phyloP scores from a whole-genome alignment of 2,329 filamentous ascomycete genomes.

The Colletotrichum simmondsii region DNA sequence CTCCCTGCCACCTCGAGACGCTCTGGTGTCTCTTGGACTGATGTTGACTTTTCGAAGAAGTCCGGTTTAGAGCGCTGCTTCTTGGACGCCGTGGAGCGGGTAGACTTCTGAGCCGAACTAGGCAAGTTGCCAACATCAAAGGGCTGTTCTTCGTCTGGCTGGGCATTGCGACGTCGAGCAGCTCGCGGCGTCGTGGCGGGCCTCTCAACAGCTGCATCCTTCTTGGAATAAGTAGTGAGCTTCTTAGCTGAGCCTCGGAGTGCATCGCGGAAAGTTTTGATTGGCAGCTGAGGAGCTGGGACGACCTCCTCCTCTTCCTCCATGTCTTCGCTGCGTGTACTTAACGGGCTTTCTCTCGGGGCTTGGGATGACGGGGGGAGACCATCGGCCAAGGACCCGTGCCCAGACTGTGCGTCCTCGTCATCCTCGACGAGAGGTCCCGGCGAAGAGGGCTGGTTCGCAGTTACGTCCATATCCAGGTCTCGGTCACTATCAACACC shows the following conservation, averaged over 20 bases:
- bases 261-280: background rate
- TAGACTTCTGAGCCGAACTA: conserved; percentile 27
- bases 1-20: conserved; percentile 13
- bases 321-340: conserved; percentile 36
- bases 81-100: conserved; percentile 52
- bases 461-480: background rate
- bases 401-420: background rate
- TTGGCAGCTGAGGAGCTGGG: conserved; percentile 16
- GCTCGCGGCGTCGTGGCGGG: conserved; percentile 36
- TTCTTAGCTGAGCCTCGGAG: conserved; percentile 36
- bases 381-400: conserved; percentile 4
- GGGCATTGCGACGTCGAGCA: background rate
- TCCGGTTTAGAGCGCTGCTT: conserved; percentile 53
- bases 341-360: conserved; percentile 10
- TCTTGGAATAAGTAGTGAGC: conserved; percentile 46
- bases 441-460: background rate
- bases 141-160: conserved; percentile 20
- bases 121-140: conserved; percentile 30
- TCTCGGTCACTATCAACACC: background rate
- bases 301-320: conserved; percentile 39
- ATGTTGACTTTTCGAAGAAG: conserved; percentile 48
- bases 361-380: conserved; percentile 28
- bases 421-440: background rate
- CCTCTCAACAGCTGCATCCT: conserved; percentile 45
- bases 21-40: conserved; percentile 35